A percentile compares a stretch with the other conserved stretches of the same genome.
These are phyloP conservation scores for Russula vinacea DNA, from an alignment of 768 basidiomycete genomes.

Conservation along the genomic window DNA sequence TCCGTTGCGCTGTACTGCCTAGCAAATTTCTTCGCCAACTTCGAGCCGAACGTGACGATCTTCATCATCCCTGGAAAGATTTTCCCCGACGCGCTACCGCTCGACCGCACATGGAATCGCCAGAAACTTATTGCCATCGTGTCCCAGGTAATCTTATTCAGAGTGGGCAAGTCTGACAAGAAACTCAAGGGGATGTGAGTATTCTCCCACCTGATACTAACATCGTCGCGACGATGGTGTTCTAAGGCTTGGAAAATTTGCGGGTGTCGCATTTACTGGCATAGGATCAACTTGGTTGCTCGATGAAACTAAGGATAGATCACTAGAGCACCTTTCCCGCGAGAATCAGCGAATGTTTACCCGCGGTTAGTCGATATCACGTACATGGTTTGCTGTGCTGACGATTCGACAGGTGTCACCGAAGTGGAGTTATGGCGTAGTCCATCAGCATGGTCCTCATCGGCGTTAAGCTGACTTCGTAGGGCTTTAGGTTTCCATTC, in stretches of 20 bases:
- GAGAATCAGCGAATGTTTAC: conserved; percentile 38
- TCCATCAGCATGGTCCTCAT: neutral
- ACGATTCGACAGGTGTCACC: conserved; percentile 3
- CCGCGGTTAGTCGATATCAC: neutral
- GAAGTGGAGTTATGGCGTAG: conserved; percentile 6
- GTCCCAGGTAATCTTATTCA: conserved; percentile 40
- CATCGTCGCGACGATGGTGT: neutral
- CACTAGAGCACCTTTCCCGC: conserved; percentile 38
- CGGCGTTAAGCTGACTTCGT: neutral
- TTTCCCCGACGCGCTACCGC: conserved; percentile 47
- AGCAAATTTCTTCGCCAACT: conserved; percentile 45
- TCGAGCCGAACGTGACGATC: conserved; percentile 45
- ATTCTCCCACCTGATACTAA: neutral
- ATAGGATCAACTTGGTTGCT: conserved; percentile 43
- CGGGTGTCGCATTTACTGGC: conserved; percentile 45
- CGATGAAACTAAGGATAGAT: conserved; percentile 41
- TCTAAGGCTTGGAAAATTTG: conserved; percentile 43
- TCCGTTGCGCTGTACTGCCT: conserved; percentile 43
- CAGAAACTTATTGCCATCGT: conserved; percentile 48
- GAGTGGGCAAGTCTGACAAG: conserved; percentile 26
- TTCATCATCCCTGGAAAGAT: conserved; percentile 46
- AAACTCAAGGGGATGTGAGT: conserved; percentile 37
- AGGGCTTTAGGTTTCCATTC: neutral
- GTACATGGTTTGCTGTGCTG: neutral
- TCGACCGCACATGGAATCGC: conserved; percentile 45